Base-by-base conservation (phyloP, 75 land plant species). In the Pseudotsuga menziesii region DNA sequence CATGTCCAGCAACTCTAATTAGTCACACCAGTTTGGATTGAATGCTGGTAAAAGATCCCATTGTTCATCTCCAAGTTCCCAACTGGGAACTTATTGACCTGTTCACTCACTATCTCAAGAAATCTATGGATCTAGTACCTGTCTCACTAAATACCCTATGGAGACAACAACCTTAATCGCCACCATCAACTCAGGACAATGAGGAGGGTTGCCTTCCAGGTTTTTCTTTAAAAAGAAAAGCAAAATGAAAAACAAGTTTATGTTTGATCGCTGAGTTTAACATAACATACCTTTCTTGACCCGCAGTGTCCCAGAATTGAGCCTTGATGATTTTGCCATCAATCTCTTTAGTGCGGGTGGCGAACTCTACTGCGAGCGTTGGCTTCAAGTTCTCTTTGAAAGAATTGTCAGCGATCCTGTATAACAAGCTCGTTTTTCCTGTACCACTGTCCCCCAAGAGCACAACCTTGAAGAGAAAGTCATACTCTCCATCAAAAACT, bases 271-370 rank as follows among this genome's bases (percentile, higher is more conserved):
- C n/a, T 39, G 9, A 41, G 3, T 26, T 27, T 32, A 1, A n/a
- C n/a, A n/a, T n/a, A 8, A 61, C 35, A 1, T 41, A 85, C 86
- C 86, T 70, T 75, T 85, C 86, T 85, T 85, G 86, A 44, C 86
- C 86, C 8, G 86, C 86, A 59, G 86, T 84, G 76, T 84, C 86
- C 86, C 86, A 84, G 11, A 84, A 74, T 16, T 85, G 86, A 20
- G 82, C 80, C 44, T 81, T 85, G 83, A 85, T 63, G 54, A 81
- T 66, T 55, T 78, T 78, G 14, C 81, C 83, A 0, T 70, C 78
- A n/a, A 81, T 27, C 62, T 78, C 69, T 32, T 81, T 57, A 27
- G 75, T 85, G 59, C 76, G 72, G 67, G 81, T 78, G 56, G 86
- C 83, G 41, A 85, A 85, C 61, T 85, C 86, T 5, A 85, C 86